phyloP scores from a whole-genome alignment of 352 stramenopile genomes.

The Phytophthora kernoviae region DNA sequence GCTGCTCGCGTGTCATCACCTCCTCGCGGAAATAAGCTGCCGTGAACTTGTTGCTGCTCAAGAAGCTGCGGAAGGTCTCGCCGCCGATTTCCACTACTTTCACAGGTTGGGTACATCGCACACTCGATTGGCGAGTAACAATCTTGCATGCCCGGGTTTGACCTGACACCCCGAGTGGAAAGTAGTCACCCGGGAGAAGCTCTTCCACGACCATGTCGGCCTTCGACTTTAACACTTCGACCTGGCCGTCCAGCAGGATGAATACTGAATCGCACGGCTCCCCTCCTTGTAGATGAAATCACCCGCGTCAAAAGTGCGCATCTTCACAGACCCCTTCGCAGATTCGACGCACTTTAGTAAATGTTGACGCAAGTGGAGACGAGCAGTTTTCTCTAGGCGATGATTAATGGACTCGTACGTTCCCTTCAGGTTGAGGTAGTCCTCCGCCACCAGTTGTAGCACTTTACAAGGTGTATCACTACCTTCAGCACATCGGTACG shows the following conservation, averaged over 20 bases:
- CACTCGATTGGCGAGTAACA: constrained; percentile 71
- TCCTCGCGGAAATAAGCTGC: constrained; percentile 79
- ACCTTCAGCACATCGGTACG: constrained; percentile 59
- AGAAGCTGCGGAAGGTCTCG: constrained; percentile 83
- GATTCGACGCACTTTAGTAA: constrained; percentile 81
- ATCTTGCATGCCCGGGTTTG: constrained; percentile 72
- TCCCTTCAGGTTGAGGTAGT: constrained; percentile 79
- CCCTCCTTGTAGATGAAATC: constrained; percentile 85
- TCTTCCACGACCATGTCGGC: constrained; percentile 75
- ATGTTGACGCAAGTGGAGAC: constrained; percentile 68
- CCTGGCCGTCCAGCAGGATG: constrained; percentile 73
- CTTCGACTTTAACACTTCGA: constrained; percentile 76
- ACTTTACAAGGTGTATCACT: constrained; percentile 66
- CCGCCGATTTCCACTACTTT: constrained; percentile 82
- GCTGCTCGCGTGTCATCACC: constrained; percentile 67
- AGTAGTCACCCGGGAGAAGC: constrained; percentile 76
- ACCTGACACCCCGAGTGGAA: constrained; percentile 77
- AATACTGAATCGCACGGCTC: constrained; percentile 82
- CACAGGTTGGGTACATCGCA: constrained; percentile 67
- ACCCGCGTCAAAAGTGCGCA: constrained; percentile 53
- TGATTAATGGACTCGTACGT: constrained; percentile 77
- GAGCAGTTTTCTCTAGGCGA: constrained; percentile 63
- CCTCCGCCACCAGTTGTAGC: constrained; percentile 77
- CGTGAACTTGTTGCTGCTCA: constrained; percentile 85
- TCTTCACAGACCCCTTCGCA: constrained; percentile 71